phyloP scores from a whole-genome alignment of 2,329 filamentous ascomycete genomes.

The Colletotrichum sp. region DNA sequence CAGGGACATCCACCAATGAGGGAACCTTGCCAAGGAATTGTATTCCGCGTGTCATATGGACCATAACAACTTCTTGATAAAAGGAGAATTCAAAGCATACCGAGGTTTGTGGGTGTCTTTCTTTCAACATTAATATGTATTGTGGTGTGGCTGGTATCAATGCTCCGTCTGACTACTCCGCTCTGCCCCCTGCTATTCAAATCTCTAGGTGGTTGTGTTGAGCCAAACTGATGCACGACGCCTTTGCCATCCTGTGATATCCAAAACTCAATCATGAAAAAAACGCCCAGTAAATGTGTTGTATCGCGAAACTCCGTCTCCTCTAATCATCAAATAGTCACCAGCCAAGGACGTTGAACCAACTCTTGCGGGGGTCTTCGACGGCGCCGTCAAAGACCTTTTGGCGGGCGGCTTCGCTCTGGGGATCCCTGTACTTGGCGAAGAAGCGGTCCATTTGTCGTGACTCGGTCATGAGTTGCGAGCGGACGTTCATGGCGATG shows the following conservation, averaged over 20 bases:
- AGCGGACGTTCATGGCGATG: slow-evolving; percentile 35
- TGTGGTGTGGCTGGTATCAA: neutral
- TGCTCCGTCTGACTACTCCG: neutral
- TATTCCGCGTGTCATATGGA: fast-evolving
- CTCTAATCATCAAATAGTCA: slow-evolving; percentile 19
- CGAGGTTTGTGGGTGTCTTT: neutral
- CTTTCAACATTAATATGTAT: neutral
- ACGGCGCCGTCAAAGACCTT: slow-evolving; percentile 34
- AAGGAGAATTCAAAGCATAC: fast-evolving
- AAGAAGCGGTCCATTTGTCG: slow-evolving; percentile 41
- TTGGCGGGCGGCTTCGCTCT: slow-evolving; percentile 37
- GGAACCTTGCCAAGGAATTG: neutral
- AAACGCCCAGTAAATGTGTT: neutral
- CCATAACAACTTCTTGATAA: neutral
- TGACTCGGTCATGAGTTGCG: slow-evolving; percentile 35
- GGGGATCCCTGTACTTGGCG: slow-evolving; percentile 38
- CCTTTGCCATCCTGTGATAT: neutral
- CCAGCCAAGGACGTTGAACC: slow-evolving; percentile 38
- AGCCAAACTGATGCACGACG: neutral
- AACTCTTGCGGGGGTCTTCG: slow-evolving; percentile 36
- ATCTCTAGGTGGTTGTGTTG: neutral
- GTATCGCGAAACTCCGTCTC: neutral
- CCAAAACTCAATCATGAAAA: neutral
- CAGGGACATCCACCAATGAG: neutral
- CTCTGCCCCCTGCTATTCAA: neutral